Conservation (phyloP, 192 early-diverging fungal species). For the Podila clonocystis region DNA sequence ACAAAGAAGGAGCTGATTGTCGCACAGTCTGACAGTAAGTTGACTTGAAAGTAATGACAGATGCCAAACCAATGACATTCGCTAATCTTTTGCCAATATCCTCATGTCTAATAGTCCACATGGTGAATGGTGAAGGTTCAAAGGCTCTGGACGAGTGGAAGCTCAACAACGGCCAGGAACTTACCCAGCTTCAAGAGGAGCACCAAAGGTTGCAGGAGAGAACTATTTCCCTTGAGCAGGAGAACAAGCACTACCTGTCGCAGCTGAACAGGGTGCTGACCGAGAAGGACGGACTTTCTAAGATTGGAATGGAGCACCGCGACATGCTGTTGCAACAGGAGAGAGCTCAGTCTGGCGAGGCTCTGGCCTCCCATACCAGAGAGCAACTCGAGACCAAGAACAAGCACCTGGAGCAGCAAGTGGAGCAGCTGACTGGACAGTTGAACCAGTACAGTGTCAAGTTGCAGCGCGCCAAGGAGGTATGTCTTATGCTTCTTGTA, state of each 20-base stretch:
- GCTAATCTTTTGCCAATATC: not conserved
- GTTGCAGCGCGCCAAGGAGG: constrained; percentile 37
- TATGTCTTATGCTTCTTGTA: not conserved
- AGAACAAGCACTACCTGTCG: constrained; percentile 45
- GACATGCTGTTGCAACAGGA: constrained; percentile 64
- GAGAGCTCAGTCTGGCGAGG: constrained; percentile 43
- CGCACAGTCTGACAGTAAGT: constrained; percentile 51
- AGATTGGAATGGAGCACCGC: constrained; percentile 59
- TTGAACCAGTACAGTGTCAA: constrained; percentile 27
- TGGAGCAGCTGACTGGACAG: constrained; percentile 33
- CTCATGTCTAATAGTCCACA: constrained; percentile 12
- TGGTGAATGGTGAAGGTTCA: constrained; percentile 32
- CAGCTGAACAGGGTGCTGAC: constrained; percentile 64
- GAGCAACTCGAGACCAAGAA: constrained; percentile 50
- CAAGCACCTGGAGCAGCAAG: constrained; percentile 41
- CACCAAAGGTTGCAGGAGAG: constrained; percentile 49
- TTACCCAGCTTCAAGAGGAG: constrained; percentile 47
- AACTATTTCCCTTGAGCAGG: constrained; percentile 18
- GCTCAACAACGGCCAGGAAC: constrained; percentile 25
- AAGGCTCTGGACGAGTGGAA: constrained; percentile 33
- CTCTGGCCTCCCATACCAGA: constrained; percentile 29
- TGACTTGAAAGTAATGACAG: not conserved
- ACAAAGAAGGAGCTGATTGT: constrained; percentile 47
- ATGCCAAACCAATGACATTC: not conserved
- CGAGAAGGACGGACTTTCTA: constrained; percentile 68